Percentiles rank a stretch among this genome's conserved stretches.
Evolutionary conservation across 352 stramenopile species (phyloP).

Genomic region (Pythium dissimile): DNA sequence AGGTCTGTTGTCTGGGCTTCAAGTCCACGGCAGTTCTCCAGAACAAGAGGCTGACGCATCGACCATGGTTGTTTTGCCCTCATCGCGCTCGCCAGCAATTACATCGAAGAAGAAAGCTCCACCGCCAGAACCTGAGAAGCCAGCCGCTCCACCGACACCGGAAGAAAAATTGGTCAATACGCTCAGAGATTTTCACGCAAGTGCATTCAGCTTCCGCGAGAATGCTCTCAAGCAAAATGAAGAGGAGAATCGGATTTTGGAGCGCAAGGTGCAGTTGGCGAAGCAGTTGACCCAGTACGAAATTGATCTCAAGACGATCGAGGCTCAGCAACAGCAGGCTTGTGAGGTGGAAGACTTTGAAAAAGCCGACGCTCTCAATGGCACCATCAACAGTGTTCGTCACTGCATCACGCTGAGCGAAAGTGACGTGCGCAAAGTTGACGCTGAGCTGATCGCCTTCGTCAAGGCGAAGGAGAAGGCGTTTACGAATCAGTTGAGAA

Average conservation of each 20-base stretch:
- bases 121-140: conserved; percentile 15
- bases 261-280: conserved; percentile 58
- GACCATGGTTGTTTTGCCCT: conserved; percentile 21
- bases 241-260: conserved; percentile 67
- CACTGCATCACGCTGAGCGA: conserved; percentile 79
- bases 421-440: conserved; percentile 74
- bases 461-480: conserved; percentile 76
- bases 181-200: conserved; percentile 72
- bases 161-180: conserved; percentile 68
- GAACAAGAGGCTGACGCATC: conserved; percentile 21
- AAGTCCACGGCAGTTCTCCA: conserved; percentile 29
- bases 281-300: conserved; percentile 78
- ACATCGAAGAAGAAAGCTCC: conserved; percentile 27
- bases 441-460: conserved; percentile 65
- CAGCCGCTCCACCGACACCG: conserved; percentile 37
- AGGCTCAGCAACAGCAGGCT: conserved; percentile 77
- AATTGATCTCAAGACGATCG: conserved; percentile 73
- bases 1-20: conserved; percentile 53
- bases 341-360: conserved; percentile 85
- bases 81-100: background rate
- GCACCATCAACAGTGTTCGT: conserved; percentile 75
- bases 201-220: conserved; percentile 62
- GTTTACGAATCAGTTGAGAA: conserved; percentile 74
- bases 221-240: conserved; percentile 65
- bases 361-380: conserved; percentile 75